Conservation (phyloP, 2,329 filamentous ascomycete species). For the Fonsecaea erecta region DNA sequence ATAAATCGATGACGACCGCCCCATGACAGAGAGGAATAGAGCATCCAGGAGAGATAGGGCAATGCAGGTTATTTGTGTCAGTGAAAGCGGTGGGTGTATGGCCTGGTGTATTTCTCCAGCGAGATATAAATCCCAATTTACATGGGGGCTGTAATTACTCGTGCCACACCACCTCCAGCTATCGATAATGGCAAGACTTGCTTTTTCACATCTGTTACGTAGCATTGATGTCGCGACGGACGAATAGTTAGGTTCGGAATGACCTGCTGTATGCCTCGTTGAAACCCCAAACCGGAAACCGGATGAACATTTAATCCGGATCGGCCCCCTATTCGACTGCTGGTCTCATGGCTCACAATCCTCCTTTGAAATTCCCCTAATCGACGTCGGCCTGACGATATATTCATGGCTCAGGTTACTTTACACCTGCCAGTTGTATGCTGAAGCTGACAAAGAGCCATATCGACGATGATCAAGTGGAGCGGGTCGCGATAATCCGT, state of each 20-base stretch:
- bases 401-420: background rate
- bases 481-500: background rate
- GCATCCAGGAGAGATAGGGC: background rate
- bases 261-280: background rate
- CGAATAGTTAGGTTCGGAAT: no score
- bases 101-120: background rate
- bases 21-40: background rate
- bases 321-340: background rate
- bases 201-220: no score
- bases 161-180: background rate
- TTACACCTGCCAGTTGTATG: background rate
- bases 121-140: background rate
- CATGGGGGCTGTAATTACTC: background rate
- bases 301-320: background rate
- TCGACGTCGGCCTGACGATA: background rate
- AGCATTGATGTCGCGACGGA: background rate
- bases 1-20: background rate
- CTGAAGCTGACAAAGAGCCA: background rate
- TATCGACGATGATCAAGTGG: background rate
- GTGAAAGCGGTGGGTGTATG: background rate
- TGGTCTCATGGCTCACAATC: background rate
- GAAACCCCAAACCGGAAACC: background rate
- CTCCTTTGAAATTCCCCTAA: background rate
- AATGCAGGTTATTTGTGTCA: background rate
- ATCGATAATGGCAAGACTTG: background rate